Evolutionary conservation across 2,329 filamentous ascomycete species (phyloP).

Genomic region (Daldinia sp.): DNA sequence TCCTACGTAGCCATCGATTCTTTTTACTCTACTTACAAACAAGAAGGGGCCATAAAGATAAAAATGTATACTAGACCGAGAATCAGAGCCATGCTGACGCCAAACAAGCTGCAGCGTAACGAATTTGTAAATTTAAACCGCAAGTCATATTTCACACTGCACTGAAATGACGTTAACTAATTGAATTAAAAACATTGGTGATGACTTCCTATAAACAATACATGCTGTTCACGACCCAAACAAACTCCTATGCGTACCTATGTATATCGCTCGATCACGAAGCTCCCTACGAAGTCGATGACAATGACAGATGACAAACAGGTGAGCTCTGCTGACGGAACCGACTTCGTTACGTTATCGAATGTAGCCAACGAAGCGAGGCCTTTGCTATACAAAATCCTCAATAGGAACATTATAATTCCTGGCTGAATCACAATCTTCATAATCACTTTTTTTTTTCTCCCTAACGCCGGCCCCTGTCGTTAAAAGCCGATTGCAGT

Average conservation of each 20-base stretch:
- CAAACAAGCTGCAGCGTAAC: background rate
- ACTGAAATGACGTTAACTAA: background rate
- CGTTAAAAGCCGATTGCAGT: background rate
- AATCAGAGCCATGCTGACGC: constrained; percentile 2
- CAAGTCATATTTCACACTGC: background rate
- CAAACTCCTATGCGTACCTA: background rate
- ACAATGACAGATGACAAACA: constrained; percentile 15
- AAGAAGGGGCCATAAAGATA: background rate
- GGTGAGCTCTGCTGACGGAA: constrained; percentile 20
- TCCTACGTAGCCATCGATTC: background rate
- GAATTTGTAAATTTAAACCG: background rate
- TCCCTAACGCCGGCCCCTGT: background rate
- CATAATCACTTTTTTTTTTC: background rate
- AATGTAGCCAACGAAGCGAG: constrained; percentile 12
- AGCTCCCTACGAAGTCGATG: constrained; percentile 15
- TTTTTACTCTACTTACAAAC: background rate
- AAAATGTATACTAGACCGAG: background rate
- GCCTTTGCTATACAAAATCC: background rate
- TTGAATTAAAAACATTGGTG: background rate
- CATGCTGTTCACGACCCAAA: background rate
- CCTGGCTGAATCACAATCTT: background rate
- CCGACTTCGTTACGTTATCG: constrained; percentile 24
- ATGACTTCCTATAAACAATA: background rate
- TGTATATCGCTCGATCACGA: constrained; percentile 2
- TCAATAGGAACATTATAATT: background rate